Conservation (phyloP, 140 eudicot species). For the Flaveria floridana region DNA sequence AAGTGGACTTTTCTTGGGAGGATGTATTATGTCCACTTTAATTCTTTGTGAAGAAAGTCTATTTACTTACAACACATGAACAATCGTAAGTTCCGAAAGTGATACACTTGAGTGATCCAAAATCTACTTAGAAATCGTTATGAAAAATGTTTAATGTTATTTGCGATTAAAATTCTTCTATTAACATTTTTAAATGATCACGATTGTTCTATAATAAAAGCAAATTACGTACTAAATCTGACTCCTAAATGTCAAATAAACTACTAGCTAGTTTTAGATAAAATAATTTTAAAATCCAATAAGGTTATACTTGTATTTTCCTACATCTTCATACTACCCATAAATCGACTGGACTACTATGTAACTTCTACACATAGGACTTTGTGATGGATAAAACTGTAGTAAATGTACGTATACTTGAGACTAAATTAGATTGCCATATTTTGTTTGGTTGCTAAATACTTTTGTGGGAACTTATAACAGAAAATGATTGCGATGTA, state of each 20-base stretch:
- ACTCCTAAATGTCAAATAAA: not conserved
- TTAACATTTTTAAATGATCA: not conserved
- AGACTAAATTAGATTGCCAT: too few relatives aligned
- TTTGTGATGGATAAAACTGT: too few relatives aligned
- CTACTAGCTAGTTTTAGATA: not conserved
- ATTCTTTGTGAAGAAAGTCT: constrained; percentile 25
- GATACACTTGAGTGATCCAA: not conserved
- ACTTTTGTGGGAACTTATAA: too few relatives aligned
- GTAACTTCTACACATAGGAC: too few relatives aligned
- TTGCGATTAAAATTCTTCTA: not conserved
- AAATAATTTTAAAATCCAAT: too few relatives aligned
- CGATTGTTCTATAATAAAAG: not conserved
- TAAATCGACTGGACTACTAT: too few relatives aligned
- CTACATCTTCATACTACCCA: too few relatives aligned
- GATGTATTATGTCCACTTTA: constrained; percentile 10
- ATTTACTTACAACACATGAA: constrained; percentile 2
- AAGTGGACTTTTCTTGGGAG: constrained; percentile 19
- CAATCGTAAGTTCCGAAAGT: constrained; percentile 26
- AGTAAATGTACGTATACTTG: too few relatives aligned
- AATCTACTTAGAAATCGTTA: constrained; percentile 11
- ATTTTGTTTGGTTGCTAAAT: too few relatives aligned
- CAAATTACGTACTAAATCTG: not conserved
- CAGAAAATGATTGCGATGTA: too few relatives aligned
- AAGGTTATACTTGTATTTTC: too few relatives aligned
- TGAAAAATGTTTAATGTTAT: not conserved